Conservation (phyloP, 1,139 yeast genomes). For the Scheffersomyces parashehatae region DNA sequence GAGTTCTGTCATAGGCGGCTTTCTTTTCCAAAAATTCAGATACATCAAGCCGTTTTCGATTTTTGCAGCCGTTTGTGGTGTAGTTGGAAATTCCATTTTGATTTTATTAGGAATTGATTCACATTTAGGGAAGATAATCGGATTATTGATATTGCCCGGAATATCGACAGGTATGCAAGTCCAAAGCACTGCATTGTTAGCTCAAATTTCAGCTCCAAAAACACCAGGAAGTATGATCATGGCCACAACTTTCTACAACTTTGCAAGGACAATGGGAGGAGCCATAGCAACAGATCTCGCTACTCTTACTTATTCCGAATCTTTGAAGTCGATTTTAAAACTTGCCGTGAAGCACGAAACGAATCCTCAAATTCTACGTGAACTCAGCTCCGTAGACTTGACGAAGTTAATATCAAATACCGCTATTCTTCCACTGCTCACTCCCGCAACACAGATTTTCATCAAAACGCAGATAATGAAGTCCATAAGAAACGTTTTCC, state of each 20-base stretch:
- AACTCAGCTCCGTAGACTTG: slow-evolving; percentile 18
- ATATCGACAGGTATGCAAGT: slow-evolving; percentile 29
- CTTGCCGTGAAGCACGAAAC: slow-evolving; percentile 18
- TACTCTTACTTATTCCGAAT: slow-evolving; percentile 3
- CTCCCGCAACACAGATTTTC: slow-evolving; percentile 25
- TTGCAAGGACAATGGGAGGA: slow-evolving; percentile 48
- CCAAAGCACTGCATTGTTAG: slow-evolving; percentile 29
- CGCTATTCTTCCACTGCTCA: slow-evolving; percentile 18
- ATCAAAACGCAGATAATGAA: slow-evolving; percentile 31
- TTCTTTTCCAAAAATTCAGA: slow-evolving; percentile 28
- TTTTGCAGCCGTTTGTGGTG: slow-evolving; percentile 24
- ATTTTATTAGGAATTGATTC: slow-evolving; percentile 33
- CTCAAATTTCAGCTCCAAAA: slow-evolving; percentile 39
- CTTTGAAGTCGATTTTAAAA: slow-evolving; percentile 3
- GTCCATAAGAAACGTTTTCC: slow-evolving; percentile 33
- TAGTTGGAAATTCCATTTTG: slow-evolving; percentile 36
- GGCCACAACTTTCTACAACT: slow-evolving; percentile 46
- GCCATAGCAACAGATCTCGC: slow-evolving; percentile 46
- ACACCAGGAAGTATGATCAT: slow-evolving; percentile 48
- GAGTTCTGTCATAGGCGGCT: slow-evolving; percentile 29
- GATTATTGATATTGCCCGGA: slow-evolving; percentile 36
- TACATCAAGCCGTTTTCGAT: slow-evolving; percentile 33
- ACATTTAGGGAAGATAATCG: slow-evolving; percentile 26
- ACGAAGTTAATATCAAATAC: slow-evolving; percentile 19
- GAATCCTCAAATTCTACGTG: slow-evolving; percentile 15